Evolutionary conservation across 352 stramenopile genomes (phyloP).

Genomic region (Halophytophthora polymorphica): DNA sequence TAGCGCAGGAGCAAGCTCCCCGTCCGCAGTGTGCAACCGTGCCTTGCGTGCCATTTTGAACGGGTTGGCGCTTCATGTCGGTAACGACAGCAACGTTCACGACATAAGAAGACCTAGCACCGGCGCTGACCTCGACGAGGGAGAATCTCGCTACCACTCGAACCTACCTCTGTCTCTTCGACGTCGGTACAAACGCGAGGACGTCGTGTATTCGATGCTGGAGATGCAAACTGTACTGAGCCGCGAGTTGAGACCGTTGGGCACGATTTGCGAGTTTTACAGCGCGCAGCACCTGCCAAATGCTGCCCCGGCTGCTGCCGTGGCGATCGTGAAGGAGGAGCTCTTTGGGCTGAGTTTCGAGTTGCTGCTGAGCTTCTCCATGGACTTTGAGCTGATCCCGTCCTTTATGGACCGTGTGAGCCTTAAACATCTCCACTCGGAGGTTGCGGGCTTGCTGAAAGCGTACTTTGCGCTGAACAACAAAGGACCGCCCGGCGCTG

Average conservation of each 20-base stretch:
- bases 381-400: slow-evolving; percentile 80
- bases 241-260: slow-evolving; percentile 62
- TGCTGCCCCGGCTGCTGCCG: slow-evolving; percentile 7
- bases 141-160: slow-evolving; percentile 19
- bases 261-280: slow-evolving; percentile 76
- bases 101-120: slow-evolving; percentile 6
- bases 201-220: slow-evolving; percentile 72
- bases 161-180: slow-evolving; percentile 15
- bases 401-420: slow-evolving; percentile 79
- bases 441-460: slow-evolving; percentile 58
- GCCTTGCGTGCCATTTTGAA: slow-evolving; percentile 48
- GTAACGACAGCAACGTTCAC: slow-evolving; percentile 18
- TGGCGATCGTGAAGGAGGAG: slow-evolving; percentile 36
- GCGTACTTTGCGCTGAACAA: slow-evolving; percentile 56
- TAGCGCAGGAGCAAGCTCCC: slow-evolving; percentile 3
- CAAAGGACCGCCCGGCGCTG: slow-evolving; percentile 40
- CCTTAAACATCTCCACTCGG: slow-evolving; percentile 66
- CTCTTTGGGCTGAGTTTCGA: slow-evolving; percentile 62
- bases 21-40: slow-evolving; percentile 23
- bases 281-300: slow-evolving; percentile 44
- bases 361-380: slow-evolving; percentile 62
- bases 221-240: slow-evolving; percentile 68
- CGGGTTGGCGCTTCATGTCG: slow-evolving; percentile 41
- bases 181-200: slow-evolving; percentile 37
- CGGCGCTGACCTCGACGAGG: background rate